phyloP scores from a whole-genome alignment of 176 grass and related monocot genomes.

The Triticum dicoccoides region DNA sequence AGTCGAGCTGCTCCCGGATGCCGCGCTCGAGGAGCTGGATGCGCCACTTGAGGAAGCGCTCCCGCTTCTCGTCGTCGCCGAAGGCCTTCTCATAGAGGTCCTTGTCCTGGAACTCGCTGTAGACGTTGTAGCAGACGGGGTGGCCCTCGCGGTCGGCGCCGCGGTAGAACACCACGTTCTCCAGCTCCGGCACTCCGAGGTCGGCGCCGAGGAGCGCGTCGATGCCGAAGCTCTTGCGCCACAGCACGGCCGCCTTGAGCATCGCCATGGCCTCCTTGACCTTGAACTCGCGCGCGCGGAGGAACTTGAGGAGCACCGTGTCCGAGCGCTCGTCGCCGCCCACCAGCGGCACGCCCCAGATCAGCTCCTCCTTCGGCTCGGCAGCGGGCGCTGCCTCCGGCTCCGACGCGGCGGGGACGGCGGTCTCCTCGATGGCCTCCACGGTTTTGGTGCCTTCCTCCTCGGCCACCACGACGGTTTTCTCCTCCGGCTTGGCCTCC shows the following conservation, averaged over 20 bases:
- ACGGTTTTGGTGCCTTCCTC: constrained; percentile 14
- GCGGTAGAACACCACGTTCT: constrained; percentile 50
- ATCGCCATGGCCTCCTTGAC: constrained; percentile 74
- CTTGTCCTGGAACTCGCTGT: constrained; percentile 85
- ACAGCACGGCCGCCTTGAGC: constrained; percentile 69
- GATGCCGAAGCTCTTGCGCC: constrained; percentile 70
- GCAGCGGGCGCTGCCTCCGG: neutral
- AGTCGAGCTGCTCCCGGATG: constrained; percentile 59
- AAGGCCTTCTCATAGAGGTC: constrained; percentile 71
- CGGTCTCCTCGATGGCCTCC: constrained; percentile 37
- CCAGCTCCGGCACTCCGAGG: constrained; percentile 32
- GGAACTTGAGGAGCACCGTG: constrained; percentile 86
- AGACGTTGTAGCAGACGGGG: constrained; percentile 89
- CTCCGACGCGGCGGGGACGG: neutral
- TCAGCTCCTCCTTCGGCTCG: constrained; percentile 34
- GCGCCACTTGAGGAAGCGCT: constrained; percentile 73
- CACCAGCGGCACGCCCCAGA: constrained; percentile 61
- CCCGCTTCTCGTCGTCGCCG: constrained; percentile 58
- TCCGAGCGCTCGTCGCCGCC: constrained; percentile 71
- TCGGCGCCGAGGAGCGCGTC: constrained; percentile 43
- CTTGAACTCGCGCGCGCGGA: constrained; percentile 79
- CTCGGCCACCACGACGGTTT: constrained; percentile 18
- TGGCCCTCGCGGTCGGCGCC: constrained; percentile 69
- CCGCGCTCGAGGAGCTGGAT: constrained; percentile 75
- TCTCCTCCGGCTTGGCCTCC: constrained; percentile 1